Percentiles rank a stretch among this genome's conserved stretches.
phyloP scores from a whole-genome alignment of 495 filamentous ascomycete species.

The Penicillium canariense region DNA sequence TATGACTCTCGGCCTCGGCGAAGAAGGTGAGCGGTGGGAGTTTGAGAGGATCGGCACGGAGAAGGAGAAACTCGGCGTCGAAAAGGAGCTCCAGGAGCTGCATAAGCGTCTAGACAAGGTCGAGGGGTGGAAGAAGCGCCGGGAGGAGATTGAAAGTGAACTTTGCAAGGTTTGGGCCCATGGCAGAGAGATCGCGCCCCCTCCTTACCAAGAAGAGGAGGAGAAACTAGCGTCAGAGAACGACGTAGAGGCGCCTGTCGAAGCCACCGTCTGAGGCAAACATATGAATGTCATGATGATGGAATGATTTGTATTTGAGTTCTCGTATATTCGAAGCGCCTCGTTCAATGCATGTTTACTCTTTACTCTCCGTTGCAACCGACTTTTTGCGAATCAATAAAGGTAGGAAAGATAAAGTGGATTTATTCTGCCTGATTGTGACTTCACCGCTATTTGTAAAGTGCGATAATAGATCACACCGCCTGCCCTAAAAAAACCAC shows the following conservation, averaged over 20 bases:
- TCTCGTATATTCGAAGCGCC: constrained; percentile 3
- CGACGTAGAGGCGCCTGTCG: constrained; percentile 10
- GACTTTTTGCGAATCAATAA: no score
- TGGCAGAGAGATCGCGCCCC: constrained; percentile 41
- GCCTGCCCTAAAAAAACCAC: not conserved
- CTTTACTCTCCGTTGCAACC: not conserved
- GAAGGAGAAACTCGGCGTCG: constrained; percentile 84
- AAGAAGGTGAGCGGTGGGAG: constrained; percentile 68
- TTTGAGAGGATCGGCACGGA: constrained; percentile 91
- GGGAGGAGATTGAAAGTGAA: constrained; percentile 71
- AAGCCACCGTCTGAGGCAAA: constrained; percentile 10
- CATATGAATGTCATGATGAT: not conserved
- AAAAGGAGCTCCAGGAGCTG: constrained; percentile 82
- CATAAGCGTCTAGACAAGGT: constrained; percentile 76
- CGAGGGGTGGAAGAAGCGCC: constrained; percentile 75
- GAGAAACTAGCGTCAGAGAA: constrained; percentile 12
- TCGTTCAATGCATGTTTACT: not conserved
- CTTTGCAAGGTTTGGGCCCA: constrained; percentile 59
- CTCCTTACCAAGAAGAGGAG: constrained; percentile 33
- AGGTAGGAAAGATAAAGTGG: no score
- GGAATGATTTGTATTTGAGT: constrained; percentile 3
- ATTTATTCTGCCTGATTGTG: not conserved
- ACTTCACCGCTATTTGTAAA: not conserved
- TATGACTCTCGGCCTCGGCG: constrained; percentile 73
- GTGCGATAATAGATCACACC: not conserved